phyloP scores from a whole-genome alignment of 345 rosid species.

The Salix suchowensis region DNA sequence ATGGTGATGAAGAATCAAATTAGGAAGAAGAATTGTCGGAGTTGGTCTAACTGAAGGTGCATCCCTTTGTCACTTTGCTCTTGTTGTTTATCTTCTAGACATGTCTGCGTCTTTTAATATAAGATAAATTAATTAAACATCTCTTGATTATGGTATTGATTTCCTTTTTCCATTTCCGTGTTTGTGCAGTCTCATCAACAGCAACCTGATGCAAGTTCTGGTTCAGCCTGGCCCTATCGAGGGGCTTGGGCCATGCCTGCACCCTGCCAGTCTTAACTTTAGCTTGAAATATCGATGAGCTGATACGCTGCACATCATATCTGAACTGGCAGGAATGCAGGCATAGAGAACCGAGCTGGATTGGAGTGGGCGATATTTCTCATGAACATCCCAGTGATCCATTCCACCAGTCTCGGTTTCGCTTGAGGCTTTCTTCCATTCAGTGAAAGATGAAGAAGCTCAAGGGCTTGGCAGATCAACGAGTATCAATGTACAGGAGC shows the following conservation, averaged over 20 bases:
- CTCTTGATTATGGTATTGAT: neutral
- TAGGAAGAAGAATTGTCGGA: constrained; percentile 10
- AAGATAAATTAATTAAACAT: too few relatives aligned
- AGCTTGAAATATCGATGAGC: constrained; percentile 17
- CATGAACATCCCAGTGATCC: constrained; percentile 1
- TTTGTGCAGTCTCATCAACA: constrained; percentile 52
- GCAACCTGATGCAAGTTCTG: constrained; percentile 69
- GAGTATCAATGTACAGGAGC: constrained; percentile 6
- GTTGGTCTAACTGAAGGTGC: constrained; percentile 29
- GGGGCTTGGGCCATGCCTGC: constrained; percentile 96
- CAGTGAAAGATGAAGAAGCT: constrained; percentile 32
- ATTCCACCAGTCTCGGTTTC: constrained; percentile 28
- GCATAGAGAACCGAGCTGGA: constrained; percentile 51
- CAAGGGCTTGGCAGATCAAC: constrained; percentile 11
- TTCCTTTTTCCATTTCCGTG: neutral
- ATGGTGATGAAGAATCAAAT: constrained; percentile 17
- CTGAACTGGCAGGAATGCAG: constrained; percentile 53
- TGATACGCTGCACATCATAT: constrained; percentile 2
- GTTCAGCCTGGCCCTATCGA: constrained; percentile 87
- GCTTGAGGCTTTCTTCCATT: constrained; percentile 26
- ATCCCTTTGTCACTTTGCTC: too few relatives aligned
- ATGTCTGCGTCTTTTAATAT: neutral
- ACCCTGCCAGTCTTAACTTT: constrained; percentile 28
- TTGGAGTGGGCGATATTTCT: constrained; percentile 17
- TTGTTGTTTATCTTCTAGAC: neutral